A percentile compares a stretch with the other conserved stretches of the same genome.
Conservation (phyloP, 1,284 basidiomycete genomes). For the Microbotryomycetes sp. region DNA sequence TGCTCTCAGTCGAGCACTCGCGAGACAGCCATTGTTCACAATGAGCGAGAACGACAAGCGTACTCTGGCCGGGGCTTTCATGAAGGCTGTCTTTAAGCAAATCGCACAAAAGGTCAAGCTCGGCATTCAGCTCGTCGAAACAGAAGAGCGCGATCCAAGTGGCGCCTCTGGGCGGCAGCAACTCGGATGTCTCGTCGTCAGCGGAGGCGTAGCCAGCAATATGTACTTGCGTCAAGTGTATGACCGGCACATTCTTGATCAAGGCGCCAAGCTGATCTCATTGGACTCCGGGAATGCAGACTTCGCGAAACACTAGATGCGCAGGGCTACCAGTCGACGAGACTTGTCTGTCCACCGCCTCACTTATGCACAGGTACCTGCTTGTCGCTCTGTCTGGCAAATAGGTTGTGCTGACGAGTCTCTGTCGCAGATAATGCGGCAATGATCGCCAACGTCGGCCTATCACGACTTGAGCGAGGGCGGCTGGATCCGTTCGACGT, state of each 20-base stretch:
- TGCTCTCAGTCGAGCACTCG: conserved; percentile 18
- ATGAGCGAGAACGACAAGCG: conserved; percentile 31
- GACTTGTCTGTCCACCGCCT: conserved; percentile 58
- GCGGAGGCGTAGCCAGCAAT: conserved; percentile 88
- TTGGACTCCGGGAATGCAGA: conserved; percentile 38
- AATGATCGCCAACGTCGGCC: conserved; percentile 87
- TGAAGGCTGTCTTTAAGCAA: conserved; percentile 61
- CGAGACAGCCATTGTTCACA: background rate
- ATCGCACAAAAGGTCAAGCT: conserved; percentile 64
- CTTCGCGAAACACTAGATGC: conserved; percentile 45
- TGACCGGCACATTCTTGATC: no score
- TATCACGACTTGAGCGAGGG: conserved; percentile 61
- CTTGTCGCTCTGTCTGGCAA: background rate
- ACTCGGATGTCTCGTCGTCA: conserved; percentile 56
- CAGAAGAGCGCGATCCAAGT: conserved; percentile 45
- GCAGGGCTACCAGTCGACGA: conserved; percentile 41
- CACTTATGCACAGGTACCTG: conserved; percentile 66
- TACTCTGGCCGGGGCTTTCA: conserved; percentile 60
- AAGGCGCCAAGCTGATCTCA: no score
- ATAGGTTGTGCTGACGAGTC: background rate
- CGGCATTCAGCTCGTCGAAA: conserved; percentile 50
- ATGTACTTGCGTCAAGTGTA: conserved; percentile 57
- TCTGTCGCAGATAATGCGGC: conserved; percentile 72
- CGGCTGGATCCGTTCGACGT: conserved; percentile 47
- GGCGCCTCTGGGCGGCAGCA: background rate